Evolutionary conservation across 257 asterid genomes (phyloP).

Genomic region (Rehmannia glutinosa): DNA sequence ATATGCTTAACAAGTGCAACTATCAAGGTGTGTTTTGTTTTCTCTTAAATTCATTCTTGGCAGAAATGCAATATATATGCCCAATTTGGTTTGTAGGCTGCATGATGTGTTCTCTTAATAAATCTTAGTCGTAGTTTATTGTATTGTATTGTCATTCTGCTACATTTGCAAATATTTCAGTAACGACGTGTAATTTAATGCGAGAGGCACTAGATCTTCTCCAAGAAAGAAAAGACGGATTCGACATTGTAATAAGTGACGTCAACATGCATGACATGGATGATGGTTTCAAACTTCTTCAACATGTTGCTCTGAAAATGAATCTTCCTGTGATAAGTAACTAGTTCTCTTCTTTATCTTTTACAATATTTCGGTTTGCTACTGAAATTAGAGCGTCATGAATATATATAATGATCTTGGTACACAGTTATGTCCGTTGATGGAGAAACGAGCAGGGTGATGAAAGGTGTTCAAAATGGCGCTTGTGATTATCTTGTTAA

Average conservation of each 20-base stretch:
- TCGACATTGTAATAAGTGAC: conserved; percentile 73
- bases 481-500: conserved; percentile 86
- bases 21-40: conserved; percentile 46
- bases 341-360: too few species aligned
- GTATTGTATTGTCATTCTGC: too few species aligned
- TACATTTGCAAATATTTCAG: conserved; percentile 34
- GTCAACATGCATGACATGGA: conserved; percentile 78
- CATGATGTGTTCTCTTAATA: too few species aligned
- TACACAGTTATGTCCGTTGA: conserved; percentile 78
- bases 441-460: conserved; percentile 73
- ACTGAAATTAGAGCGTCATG: too few species aligned
- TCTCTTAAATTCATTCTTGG: neutral
- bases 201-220: conserved; percentile 64
- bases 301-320: conserved; percentile 67
- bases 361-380: too few species aligned
- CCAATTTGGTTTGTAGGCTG: too few species aligned
- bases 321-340: conserved; percentile 80
- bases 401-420: neutral
- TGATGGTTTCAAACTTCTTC: conserved; percentile 67
- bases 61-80: too few species aligned
- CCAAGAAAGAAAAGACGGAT: conserved; percentile 49
- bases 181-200: conserved; percentile 50
- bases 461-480: conserved; percentile 80
- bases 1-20: conserved; percentile 64
- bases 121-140: too few species aligned